These are phyloP conservation scores for Ogataea pini DNA, from an alignment of 805 yeast species.

Conservation along the genomic window DNA sequence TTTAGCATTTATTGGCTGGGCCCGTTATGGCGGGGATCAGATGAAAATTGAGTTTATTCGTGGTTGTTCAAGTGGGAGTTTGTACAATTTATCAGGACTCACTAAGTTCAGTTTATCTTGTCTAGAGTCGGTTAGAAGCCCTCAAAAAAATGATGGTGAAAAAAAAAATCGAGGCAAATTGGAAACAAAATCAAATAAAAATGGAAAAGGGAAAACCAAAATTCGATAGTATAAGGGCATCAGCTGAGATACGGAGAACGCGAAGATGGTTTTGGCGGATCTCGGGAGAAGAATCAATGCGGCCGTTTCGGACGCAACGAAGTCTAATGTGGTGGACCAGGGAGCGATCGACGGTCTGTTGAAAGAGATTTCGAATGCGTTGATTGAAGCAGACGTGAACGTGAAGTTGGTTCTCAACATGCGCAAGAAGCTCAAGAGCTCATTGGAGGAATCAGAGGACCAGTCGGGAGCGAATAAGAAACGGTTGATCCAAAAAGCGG, in stretches of 20 bases:
- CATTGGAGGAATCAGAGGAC: constrained; percentile 52
- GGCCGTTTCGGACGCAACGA: constrained; percentile 67
- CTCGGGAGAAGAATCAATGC: constrained; percentile 73
- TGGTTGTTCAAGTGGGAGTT: too few species aligned
- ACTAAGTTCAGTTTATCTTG: too few species aligned
- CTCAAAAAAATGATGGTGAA: neutral
- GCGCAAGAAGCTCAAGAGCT: constrained; percentile 67
- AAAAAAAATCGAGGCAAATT: constrained; percentile 1
- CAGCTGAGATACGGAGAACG: neutral
- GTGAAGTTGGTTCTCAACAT: constrained; percentile 76
- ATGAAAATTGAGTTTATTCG: too few species aligned
- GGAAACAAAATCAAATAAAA: neutral
- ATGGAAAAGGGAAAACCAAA: neutral
- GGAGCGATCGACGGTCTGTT: constrained; percentile 68
- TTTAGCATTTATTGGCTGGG: too few species aligned
- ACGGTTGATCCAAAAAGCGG: constrained; percentile 82
- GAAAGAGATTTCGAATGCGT: constrained; percentile 87
- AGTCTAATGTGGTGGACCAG: constrained; percentile 55
- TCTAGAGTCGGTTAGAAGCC: constrained; percentile 7
- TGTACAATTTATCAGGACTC: too few species aligned
- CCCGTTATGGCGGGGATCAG: too few species aligned
- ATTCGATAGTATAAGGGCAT: neutral
- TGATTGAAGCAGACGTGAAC: constrained; percentile 92
- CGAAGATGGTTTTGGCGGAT: constrained; percentile 77
- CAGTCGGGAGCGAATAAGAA: constrained; percentile 65